phyloP scores from a whole-genome alignment of 345 rosid species.

The Theobroma cacao region DNA sequence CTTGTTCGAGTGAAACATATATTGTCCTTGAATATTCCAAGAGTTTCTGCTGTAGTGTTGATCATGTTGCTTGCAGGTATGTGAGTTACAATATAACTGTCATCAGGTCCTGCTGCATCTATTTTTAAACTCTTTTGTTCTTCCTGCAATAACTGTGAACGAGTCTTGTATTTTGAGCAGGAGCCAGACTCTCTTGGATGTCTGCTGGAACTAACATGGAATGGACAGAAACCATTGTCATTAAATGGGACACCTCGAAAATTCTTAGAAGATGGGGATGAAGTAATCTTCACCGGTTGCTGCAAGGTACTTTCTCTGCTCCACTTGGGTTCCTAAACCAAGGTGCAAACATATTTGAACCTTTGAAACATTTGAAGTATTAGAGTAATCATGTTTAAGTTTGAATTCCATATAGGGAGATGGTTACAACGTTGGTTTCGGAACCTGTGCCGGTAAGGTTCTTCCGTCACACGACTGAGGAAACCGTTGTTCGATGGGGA shows the following conservation, averaged over 20 bases:
- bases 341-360: not conserved
- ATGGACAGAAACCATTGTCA: slow-evolving; percentile 76
- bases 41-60: not conserved
- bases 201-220: slow-evolving; percentile 93
- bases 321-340: not conserved
- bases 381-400: not conserved
- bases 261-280: slow-evolving; percentile 94
- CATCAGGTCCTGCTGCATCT: not conserved
- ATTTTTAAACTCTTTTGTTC: not conserved
- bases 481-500: not conserved
- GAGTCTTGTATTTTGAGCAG: slow-evolving; percentile 36
- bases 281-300: slow-evolving; percentile 70
- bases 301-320: slow-evolving; percentile 56
- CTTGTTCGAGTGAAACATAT: not conserved
- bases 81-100: not conserved
- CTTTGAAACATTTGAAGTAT: not conserved
- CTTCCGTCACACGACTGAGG: slow-evolving; percentile 48
- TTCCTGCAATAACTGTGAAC: not conserved
- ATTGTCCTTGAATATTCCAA: not conserved
- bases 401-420: slow-evolving; percentile 63
- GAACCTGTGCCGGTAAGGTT: slow-evolving; percentile 80
- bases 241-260: slow-evolving; percentile 58
- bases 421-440: slow-evolving; percentile 87
- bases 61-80: not conserved
- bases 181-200: slow-evolving; percentile 89